phyloP scores from a whole-genome alignment of 768 basidiomycete genomes.

The Suillus sp. region DNA sequence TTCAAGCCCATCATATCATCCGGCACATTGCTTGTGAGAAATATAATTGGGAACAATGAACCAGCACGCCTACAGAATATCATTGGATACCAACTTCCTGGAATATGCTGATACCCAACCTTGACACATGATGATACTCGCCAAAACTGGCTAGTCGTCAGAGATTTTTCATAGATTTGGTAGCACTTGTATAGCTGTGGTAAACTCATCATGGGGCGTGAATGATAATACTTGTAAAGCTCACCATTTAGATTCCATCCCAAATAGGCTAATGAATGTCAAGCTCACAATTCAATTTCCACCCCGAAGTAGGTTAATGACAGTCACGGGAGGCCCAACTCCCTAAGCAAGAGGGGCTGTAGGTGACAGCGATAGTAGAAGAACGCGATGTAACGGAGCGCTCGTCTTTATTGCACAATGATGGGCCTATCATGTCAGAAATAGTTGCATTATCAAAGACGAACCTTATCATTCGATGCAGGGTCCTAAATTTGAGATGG shows the following conservation, averaged over 20 bases:
- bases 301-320: constrained; percentile 72
- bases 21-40: background rate
- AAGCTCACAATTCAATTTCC: constrained; percentile 26
- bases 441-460: constrained; percentile 4
- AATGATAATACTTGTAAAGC: background rate
- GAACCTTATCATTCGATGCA: constrained; percentile 77
- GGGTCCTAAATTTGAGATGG: constrained; percentile 67
- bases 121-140: background rate
- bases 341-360: constrained; percentile 77
- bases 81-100: background rate
- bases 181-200: background rate
- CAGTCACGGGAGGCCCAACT: constrained; percentile 63
- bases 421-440: background rate
- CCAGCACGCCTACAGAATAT: background rate
- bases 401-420: constrained; percentile 81
- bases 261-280: constrained; percentile 68
- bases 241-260: constrained; percentile 33
- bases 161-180: background rate
- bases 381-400: constrained; percentile 69
- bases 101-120: background rate
- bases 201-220: background rate
- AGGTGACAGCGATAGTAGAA: constrained; percentile 65
- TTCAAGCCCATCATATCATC: background rate
- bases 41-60: background rate
- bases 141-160: background rate